Conservation (phyloP, 257 asterid species). For the Petunia axillaris region DNA sequence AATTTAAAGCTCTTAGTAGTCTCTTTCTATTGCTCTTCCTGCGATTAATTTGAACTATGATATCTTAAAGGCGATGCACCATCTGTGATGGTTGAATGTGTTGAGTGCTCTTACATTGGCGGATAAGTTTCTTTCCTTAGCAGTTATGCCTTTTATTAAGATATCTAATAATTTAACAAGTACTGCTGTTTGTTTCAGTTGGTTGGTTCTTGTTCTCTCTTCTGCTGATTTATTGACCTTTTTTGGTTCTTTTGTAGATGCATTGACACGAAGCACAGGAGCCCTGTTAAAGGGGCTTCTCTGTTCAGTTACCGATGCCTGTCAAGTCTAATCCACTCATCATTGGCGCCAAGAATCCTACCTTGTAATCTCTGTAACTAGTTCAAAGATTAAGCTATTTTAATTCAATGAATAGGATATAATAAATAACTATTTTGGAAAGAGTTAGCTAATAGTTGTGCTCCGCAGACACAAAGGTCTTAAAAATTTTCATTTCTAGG, state of each 20-base stretch:
- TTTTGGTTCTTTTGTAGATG: not conserved
- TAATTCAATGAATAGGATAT: not conserved
- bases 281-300: not conserved
- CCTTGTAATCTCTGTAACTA: slow-evolving; percentile 18
- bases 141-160: not conserved
- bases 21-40: not conserved
- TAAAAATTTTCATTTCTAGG: not conserved
- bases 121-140: slow-evolving; percentile 5
- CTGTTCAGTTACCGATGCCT: slow-evolving; percentile 6
- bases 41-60: not conserved
- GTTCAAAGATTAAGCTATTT: not conserved
- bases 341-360: not conserved
- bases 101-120: not conserved
- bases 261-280: not conserved
- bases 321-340: not conserved
- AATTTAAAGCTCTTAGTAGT: not conserved
- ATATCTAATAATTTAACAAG: not conserved
- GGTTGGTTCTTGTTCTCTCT: not conserved
- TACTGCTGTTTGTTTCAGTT: slow-evolving; percentile 5
- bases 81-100: not conserved
- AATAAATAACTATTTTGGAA: not conserved
- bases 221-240: slow-evolving; percentile 11
- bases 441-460: not conserved
- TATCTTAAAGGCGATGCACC: slow-evolving; percentile 8
- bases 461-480: not conserved